Conservation (phyloP, 2,329 filamentous ascomycete genomes). For the Diaporthe eres region DNA sequence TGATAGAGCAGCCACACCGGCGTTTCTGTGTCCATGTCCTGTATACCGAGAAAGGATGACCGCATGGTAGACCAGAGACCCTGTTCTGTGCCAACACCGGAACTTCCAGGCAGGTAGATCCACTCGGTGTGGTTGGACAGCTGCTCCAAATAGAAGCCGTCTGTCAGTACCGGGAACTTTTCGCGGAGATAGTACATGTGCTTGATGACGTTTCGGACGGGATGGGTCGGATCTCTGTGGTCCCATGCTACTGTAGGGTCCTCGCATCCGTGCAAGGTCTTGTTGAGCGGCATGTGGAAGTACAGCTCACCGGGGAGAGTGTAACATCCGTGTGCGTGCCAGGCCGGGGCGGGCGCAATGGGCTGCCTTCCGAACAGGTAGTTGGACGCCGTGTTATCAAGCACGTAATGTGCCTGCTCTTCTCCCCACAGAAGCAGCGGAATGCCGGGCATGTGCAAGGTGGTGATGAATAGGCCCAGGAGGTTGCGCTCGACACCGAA, state of each 20-base stretch:
- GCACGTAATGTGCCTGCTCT: constrained; percentile 74
- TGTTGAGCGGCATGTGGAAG: constrained; percentile 69
- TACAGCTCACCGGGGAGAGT: constrained; percentile 68
- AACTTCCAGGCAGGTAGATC: constrained; percentile 66
- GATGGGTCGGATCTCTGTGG: constrained; percentile 74
- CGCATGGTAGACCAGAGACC: constrained; percentile 71
- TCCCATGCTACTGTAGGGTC: constrained; percentile 69
- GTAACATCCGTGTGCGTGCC: constrained; percentile 77
- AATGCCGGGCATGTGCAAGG: constrained; percentile 55
- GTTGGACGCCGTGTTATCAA: constrained; percentile 75
- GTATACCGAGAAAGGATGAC: constrained; percentile 63
- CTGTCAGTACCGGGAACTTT: constrained; percentile 70
- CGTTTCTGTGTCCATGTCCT: constrained; percentile 58
- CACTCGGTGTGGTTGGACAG: constrained; percentile 70
- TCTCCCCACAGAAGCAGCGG: constrained; percentile 72
- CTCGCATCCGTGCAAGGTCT: constrained; percentile 67
- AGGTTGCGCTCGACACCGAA: constrained; percentile 71
- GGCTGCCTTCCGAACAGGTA: constrained; percentile 76
- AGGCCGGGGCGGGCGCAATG: constrained; percentile 73
- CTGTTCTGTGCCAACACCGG: constrained; percentile 66
- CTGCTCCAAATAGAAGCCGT: constrained; percentile 69
- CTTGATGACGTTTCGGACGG: constrained; percentile 72
- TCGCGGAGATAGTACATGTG: constrained; percentile 72
- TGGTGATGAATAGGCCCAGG: constrained; percentile 69
- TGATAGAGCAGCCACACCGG: constrained; percentile 66